Percentiles rank a stretch among this genome's conserved stretches.
Evolutionary conservation across 495 filamentous ascomycete genomes (phyloP).

Genomic region (Jackrogersella minutella): DNA sequence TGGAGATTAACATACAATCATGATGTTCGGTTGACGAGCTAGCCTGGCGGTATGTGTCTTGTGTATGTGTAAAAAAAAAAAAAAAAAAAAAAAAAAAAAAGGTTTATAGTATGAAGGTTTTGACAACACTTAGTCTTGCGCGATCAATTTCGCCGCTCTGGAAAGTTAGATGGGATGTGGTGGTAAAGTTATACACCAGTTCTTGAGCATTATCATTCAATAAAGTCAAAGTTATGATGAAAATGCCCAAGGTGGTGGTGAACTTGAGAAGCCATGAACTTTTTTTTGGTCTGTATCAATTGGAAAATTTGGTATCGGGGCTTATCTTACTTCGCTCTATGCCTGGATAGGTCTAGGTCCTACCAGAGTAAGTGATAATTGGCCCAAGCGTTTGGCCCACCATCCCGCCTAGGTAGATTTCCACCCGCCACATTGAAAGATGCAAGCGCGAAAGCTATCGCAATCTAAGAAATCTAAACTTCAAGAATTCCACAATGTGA

Average conservation of each 20-base stretch:
- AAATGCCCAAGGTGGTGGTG: neutral
- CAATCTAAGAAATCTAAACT: constrained; percentile 39
- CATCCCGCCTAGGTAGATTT: constrained; percentile 39
- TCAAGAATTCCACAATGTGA: constrained; percentile 41
- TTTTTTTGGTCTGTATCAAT: constrained; percentile 12
- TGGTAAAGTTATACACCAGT: neutral
- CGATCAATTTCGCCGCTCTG: neutral
- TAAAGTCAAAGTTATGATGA: neutral
- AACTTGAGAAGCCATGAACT: constrained; percentile 10
- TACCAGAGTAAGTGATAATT: constrained; percentile 13
- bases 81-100: no score
- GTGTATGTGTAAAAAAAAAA: neutral
- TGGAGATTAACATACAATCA: constrained; percentile 36
- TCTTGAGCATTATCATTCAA: neutral
- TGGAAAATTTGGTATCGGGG: constrained; percentile 34
- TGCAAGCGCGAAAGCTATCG: constrained; percentile 42
- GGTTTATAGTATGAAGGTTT: neutral
- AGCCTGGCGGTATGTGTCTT: neutral
- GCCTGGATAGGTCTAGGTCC: constrained; percentile 8
- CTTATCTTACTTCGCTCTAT: constrained; percentile 24
- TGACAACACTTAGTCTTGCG: neutral
- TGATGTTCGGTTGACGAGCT: constrained; percentile 8
- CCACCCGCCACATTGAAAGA: constrained; percentile 36
- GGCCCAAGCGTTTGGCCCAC: constrained; percentile 23
- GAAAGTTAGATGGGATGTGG: neutral